phyloP scores from a whole-genome alignment of 1,284 basidiomycete species.

The Puccinia hordei region DNA sequence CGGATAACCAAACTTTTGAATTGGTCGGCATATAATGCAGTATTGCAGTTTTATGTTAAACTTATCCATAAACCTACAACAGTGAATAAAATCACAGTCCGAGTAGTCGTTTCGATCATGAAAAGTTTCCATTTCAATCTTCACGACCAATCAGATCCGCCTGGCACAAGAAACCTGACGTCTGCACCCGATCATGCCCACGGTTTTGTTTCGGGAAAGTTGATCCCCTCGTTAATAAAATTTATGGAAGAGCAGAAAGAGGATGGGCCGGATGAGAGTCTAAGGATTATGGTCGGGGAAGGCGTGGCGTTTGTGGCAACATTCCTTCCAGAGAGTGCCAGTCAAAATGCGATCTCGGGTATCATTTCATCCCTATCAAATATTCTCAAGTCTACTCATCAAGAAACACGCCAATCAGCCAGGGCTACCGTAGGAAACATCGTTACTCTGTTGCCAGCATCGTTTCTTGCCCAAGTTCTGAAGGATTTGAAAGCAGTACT shows the following conservation, averaged over 20 bases:
- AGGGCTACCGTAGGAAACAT: conserved; percentile 84
- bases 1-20: conserved; percentile 71
- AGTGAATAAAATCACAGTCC: conserved; percentile 72
- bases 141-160: conserved; percentile 53
- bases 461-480: conserved; percentile 73
- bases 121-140: conserved; percentile 85
- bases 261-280: conserved; percentile 73
- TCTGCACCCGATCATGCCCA: conserved; percentile 74
- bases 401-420: conserved; percentile 86
- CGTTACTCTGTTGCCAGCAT: conserved; percentile 71
- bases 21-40: conserved; percentile 82
- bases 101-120: conserved; percentile 79
- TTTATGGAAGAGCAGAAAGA: conserved; percentile 67
- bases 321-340: conserved; percentile 72
- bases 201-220: conserved; percentile 70
- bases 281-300: conserved; percentile 82
- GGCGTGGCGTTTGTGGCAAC: conserved; percentile 83
- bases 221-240: conserved; percentile 58
- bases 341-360: conserved; percentile 74
- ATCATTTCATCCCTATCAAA: conserved; percentile 83
- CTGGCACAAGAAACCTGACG: conserved; percentile 58
- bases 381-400: conserved; percentile 85
- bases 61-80: conserved; percentile 70
- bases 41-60: conserved; percentile 81
- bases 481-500: conserved; percentile 81